These are phyloP conservation scores for Boletus rubescentipes DNA, from an alignment of 768 basidiomycete genomes.

Conservation along the genomic window DNA sequence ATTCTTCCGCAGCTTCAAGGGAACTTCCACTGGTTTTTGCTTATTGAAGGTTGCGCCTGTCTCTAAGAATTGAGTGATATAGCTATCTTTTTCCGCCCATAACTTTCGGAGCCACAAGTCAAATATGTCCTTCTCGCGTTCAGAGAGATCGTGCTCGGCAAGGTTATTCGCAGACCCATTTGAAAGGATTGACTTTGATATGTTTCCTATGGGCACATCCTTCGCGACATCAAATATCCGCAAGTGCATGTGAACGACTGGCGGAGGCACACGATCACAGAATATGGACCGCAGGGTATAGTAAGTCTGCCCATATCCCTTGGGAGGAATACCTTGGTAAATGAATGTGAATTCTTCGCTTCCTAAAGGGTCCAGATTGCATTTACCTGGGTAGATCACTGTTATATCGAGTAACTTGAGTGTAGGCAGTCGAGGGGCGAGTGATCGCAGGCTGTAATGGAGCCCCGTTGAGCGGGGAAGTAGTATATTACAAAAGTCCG, in stretches of 20 bases:
- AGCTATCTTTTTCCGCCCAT: constrained; percentile 84
- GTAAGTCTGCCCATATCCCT: constrained; percentile 81
- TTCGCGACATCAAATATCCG: constrained; percentile 68
- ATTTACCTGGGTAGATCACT: constrained; percentile 80
- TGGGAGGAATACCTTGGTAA: constrained; percentile 65
- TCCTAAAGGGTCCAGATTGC: not conserved
- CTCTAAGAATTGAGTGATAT: constrained; percentile 66
- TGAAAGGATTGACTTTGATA: constrained; percentile 36
- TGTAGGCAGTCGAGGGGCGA: constrained; percentile 72
- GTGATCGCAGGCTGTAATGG: constrained; percentile 77
- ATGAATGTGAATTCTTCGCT: not conserved
- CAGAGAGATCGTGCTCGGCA: constrained; percentile 51
- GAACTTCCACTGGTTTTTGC: constrained; percentile 47
- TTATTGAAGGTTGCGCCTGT: constrained; percentile 44
- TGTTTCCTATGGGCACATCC: constrained; percentile 69
- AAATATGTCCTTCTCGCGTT: constrained; percentile 62
- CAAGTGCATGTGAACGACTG: constrained; percentile 83
- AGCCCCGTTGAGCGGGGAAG: constrained; percentile 93
- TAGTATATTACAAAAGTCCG: constrained; percentile 76
- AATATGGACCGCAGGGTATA: constrained; percentile 92
- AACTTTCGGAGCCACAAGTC: constrained; percentile 79
- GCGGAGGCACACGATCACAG: constrained; percentile 76
- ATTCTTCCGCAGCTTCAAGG: constrained; percentile 52
- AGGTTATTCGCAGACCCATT: constrained; percentile 29
- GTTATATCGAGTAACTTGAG: constrained; percentile 90